These are phyloP conservation scores for Bolboschoenus planiculmis DNA, from an alignment of 176 grass and related monocot species.

Conservation along the genomic window DNA sequence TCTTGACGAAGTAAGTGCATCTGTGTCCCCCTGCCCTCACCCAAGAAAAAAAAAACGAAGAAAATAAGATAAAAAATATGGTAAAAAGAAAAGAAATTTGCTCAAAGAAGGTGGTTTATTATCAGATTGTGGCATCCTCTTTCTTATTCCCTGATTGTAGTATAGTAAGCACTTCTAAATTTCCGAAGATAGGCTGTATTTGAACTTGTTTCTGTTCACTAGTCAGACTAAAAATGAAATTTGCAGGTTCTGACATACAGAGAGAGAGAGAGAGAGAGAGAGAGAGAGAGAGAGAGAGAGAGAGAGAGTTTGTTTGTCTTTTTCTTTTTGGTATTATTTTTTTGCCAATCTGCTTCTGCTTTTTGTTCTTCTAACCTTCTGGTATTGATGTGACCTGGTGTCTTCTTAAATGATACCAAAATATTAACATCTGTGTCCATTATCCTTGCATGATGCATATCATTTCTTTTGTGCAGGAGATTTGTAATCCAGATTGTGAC, in stretches of 20 bases:
- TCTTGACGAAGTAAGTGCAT: conserved; percentile 66
- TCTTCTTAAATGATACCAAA: neutral
- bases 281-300: neutral
- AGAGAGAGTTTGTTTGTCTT: neutral
- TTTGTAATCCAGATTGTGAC: conserved; percentile 72
- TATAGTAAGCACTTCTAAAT: neutral
- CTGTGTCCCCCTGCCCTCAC: neutral
- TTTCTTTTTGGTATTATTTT: neutral
- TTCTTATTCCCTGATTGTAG: neutral
- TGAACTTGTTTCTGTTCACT: neutral
- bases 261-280: neutral
- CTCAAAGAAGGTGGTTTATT: neutral
- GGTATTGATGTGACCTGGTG: neutral
- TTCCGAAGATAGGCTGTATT: neutral
- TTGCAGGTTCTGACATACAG: neutral
- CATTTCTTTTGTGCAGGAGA: conserved; percentile 35
- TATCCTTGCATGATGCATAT: neutral
- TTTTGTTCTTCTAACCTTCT: neutral
- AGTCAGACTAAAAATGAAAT: neutral
- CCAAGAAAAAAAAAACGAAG: neutral
- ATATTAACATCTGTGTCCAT: neutral
- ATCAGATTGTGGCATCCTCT: neutral
- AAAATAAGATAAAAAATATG: neutral
- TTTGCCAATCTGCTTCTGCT: neutral
- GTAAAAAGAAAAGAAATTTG: neutral